Conservation (phyloP, 1,284 basidiomycete species). For the Pseudozyma sp. region DNA sequence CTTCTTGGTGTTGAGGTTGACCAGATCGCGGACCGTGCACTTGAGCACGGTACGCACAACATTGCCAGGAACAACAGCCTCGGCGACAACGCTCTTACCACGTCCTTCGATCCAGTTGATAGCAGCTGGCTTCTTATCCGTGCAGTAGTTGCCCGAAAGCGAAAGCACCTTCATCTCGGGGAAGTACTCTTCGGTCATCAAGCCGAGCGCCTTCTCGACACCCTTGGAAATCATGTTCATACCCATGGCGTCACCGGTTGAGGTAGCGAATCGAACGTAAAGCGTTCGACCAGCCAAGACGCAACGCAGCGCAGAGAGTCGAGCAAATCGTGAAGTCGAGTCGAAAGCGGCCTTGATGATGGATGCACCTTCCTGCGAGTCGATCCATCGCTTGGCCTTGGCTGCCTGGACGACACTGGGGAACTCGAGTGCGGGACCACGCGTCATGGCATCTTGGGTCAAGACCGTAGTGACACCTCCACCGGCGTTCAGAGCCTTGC, state of each 20-base stretch:
- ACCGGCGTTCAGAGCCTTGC: constrained; percentile 95
- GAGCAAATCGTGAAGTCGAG: constrained; percentile 75
- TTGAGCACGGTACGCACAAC: constrained; percentile 91
- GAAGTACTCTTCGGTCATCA: constrained; percentile 80
- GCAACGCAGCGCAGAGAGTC: constrained; percentile 63
- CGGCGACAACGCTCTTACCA: constrained; percentile 96
- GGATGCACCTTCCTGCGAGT: constrained; percentile 82
- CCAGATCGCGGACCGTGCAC: constrained; percentile 90
- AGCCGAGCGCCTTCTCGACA: constrained; percentile 86
- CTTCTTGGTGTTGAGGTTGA: constrained; percentile 96
- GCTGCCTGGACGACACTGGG: constrained; percentile 83
- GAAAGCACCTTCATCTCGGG: constrained; percentile 94
- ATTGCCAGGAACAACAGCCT: constrained; percentile 89
- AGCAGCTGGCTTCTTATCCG: constrained; percentile 99
- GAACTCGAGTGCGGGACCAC: constrained; percentile 97
- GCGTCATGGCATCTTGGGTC: constrained; percentile 95
- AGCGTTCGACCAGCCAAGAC: constrained; percentile 74
- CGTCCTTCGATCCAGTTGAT: constrained; percentile 99
- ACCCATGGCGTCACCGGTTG: constrained; percentile 99
- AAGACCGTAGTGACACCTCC: constrained; percentile 95
- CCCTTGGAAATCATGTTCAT: constrained; percentile 90
- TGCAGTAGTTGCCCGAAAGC: constrained; percentile 97
- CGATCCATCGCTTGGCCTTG: constrained; percentile 87
- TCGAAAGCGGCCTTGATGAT: constrained; percentile 89
- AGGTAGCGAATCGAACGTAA: constrained; percentile 92